phyloP scores from a whole-genome alignment of 2,329 filamentous ascomycete species.

The Aspergillus vadensis region DNA sequence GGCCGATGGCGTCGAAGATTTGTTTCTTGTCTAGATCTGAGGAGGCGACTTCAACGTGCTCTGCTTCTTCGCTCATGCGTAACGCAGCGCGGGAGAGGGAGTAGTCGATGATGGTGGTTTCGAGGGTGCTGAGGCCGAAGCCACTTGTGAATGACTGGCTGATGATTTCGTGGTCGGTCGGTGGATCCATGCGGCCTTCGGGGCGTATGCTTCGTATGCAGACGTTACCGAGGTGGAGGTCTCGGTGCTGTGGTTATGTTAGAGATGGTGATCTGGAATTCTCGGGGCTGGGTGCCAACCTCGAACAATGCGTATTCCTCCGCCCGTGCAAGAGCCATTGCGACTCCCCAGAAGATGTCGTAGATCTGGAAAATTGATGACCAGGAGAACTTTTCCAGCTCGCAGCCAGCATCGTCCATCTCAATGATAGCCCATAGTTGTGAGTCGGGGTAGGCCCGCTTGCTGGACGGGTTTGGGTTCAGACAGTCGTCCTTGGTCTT shows the following conservation, averaged over 20 bases:
- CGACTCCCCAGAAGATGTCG: constrained; percentile 69
- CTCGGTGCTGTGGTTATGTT: constrained; percentile 53
- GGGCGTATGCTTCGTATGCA: constrained; percentile 52
- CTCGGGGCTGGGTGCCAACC: constrained; percentile 26
- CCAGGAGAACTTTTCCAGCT: constrained; percentile 53
- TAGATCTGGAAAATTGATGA: constrained; percentile 54
- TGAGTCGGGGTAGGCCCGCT: constrained; percentile 54
- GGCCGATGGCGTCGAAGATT: constrained; percentile 45
- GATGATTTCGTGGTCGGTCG: constrained; percentile 34
- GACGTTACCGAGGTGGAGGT: constrained; percentile 68
- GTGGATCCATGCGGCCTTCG: constrained; percentile 36
- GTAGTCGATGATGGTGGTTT: constrained; percentile 69
- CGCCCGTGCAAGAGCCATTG: constrained; percentile 61
- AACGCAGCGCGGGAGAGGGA: constrained; percentile 65
- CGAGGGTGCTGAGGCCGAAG: constrained; percentile 57
- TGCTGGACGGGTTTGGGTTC: constrained; percentile 60
- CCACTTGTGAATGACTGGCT: constrained; percentile 39
- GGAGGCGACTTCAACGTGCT: constrained; percentile 38
- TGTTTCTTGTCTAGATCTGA: constrained; percentile 48
- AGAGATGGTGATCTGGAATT: constrained; percentile 1
- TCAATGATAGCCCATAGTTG: constrained; percentile 67
- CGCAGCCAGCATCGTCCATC: constrained; percentile 66
- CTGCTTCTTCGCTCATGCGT: constrained; percentile 25
- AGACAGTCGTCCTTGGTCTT: constrained; percentile 48
- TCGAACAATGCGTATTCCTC: constrained; percentile 64